Evolutionary conservation across 1,139 yeast genomes (phyloP), one percentile per base, ranked within the genome.

Genomic region (Kluyveromyces sp.): DNA sequence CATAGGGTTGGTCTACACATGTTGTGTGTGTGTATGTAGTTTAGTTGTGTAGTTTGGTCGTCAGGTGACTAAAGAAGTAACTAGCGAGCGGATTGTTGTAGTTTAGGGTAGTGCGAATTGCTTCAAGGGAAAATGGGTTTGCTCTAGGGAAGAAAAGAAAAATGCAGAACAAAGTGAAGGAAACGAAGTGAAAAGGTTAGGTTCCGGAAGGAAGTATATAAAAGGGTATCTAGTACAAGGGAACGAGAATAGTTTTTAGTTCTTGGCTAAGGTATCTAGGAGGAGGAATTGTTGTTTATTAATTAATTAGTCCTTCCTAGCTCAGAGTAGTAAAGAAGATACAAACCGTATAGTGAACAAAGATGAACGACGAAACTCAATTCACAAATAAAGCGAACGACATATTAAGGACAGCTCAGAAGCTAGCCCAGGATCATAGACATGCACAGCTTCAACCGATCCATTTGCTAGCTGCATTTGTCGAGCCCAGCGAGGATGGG

Each of bases 351-450:
- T 7, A 31, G 33, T 31, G 25, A 15, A 15, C 21, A 15, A 34
- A n/a, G 5, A 70, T 70, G 74, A 61, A 61, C 61, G 73, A 81
- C 63, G 83, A 83, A 65, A 72, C 89, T 48, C 86, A 83, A 72
- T 84, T 88, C 58, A 92, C 99, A 51, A 97, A 94, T 65, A 86
- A 94, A 68, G 97, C 97, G 43, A 78, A 87, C 60, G 81, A 77
- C 51, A 79, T 90, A 53, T 75, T 94, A 45, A 83, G 84, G 58
- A 75, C 78, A 61, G 95, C 97, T 46, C 79, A 82, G 50, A 79
- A 83, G 62, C 69, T 92, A 52, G 96, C 97, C 37, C 77, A 79
- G 59, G 95, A 88, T 54, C 89, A 88, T 61, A 74, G 84, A 47
- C 90, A 92, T 67, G 73, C 94, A 7, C 94, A 87, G 60, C 72